Conservation (phyloP, 2,329 filamentous ascomycete species). For the Leptographium radiaticola region DNA sequence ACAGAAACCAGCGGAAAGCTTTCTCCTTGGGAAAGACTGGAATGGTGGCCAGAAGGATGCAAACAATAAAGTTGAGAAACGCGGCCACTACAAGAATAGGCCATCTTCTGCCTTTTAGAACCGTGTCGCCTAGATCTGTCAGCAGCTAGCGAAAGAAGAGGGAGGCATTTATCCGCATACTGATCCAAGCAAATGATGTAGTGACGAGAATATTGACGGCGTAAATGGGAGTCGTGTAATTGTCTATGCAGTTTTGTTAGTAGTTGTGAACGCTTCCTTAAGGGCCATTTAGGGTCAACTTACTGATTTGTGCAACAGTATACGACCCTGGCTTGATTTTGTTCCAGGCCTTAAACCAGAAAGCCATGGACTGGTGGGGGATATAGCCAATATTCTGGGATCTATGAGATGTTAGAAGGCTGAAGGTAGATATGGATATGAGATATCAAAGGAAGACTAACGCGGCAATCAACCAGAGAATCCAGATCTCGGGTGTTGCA, state of each 20-base stretch:
- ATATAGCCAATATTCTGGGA: neutral
- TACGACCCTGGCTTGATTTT: slow-evolving; percentile 5
- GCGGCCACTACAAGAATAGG: slow-evolving; percentile 2
- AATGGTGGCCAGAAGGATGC: slow-evolving; percentile 3
- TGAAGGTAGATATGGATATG: neutral
- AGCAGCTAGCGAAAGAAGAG: neutral
- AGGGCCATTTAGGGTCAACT: too few relatives aligned
- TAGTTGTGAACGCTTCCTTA: too few relatives aligned
- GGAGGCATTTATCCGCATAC: neutral
- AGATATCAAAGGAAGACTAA: neutral
- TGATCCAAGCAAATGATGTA: slow-evolving; percentile 4
- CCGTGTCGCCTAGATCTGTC: neutral
- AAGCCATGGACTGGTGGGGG: slow-evolving; percentile 4
- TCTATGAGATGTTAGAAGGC: neutral
- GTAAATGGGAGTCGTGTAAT: slow-evolving; percentile 9
- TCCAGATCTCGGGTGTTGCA: slow-evolving; percentile 3
- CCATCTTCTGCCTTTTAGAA: slow-evolving; percentile 6
- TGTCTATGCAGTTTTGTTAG: slow-evolving; percentile 2
- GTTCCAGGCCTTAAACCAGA: slow-evolving; percentile 11
- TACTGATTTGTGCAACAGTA: slow-evolving; percentile 8
- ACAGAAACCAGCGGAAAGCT: slow-evolving; percentile 7
- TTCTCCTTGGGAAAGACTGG: slow-evolving; percentile 7
- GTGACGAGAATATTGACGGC: slow-evolving; percentile 5
- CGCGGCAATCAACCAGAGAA: slow-evolving; percentile 7
- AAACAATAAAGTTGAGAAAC: neutral